A percentile compares a stretch with the other conserved stretches of the same genome.
phyloP scores from a whole-genome alignment of 1,284 basidiomycete species.

The Pyrrhoderma lamaoense region DNA sequence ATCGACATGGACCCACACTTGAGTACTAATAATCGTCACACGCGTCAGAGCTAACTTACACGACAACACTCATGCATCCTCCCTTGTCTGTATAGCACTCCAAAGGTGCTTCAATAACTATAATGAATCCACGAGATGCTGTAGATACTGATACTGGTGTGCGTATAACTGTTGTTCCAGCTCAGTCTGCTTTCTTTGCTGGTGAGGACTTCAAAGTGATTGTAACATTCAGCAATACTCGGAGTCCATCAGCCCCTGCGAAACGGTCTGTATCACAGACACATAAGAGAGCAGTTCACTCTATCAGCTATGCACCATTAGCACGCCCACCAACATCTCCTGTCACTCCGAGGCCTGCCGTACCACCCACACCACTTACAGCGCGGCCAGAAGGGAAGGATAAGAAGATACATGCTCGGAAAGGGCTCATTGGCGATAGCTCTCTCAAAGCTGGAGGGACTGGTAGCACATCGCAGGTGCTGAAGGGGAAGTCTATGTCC shows the following conservation, averaged over 20 bases:
- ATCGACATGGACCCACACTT: too few relatives aligned
- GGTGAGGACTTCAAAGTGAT: slow-evolving; percentile 82
- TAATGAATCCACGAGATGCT: too few relatives aligned
- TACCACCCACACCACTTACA: slow-evolving; percentile 24
- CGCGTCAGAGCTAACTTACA: too few relatives aligned
- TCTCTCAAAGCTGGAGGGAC: not conserved
- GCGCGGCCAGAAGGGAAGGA: slow-evolving; percentile 20
- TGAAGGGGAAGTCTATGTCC: slow-evolving; percentile 18
- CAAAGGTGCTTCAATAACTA: too few relatives aligned
- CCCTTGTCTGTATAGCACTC: too few relatives aligned
- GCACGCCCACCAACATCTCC: slow-evolving; percentile 72
- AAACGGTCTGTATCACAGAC: slow-evolving; percentile 28
- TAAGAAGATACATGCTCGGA: slow-evolving; percentile 4
- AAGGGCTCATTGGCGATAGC: slow-evolving; percentile 16
- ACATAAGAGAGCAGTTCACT: slow-evolving; percentile 64
- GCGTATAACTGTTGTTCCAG: slow-evolving; percentile 64
- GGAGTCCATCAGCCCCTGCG: slow-evolving; percentile 31
- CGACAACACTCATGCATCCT: too few relatives aligned
- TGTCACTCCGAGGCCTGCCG: slow-evolving; percentile 46
- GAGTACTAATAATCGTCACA: too few relatives aligned
- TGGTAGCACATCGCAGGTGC: slow-evolving; percentile 18
- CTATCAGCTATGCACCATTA: slow-evolving; percentile 67
- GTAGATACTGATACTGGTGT: slow-evolving; percentile 27
- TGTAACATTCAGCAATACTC: slow-evolving; percentile 83
- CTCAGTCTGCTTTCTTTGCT: slow-evolving; percentile 87